Conservation (phyloP, 2,329 filamentous ascomycete genomes). For the Fusarium piperis region DNA sequence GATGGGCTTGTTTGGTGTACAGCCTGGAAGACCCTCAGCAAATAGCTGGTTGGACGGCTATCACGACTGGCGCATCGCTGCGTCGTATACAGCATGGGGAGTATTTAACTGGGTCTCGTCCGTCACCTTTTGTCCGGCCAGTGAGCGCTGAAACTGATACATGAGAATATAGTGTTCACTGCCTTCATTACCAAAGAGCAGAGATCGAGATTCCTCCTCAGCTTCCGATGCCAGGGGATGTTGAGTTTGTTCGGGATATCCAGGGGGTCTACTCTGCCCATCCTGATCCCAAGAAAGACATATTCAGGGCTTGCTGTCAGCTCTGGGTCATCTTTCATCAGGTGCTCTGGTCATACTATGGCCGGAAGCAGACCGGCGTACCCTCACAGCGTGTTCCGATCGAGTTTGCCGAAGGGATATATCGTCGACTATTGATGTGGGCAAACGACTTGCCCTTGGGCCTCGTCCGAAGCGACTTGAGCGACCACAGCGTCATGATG, state of each 20-base stretch:
- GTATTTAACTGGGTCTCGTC: constrained; percentile 40
- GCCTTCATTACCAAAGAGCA: constrained; percentile 1
- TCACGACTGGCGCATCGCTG: not conserved
- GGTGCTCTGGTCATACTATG: constrained; percentile 1
- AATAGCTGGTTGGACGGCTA: not conserved
- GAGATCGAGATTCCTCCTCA: not conserved
- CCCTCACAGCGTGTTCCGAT: not conserved
- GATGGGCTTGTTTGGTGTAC: not conserved
- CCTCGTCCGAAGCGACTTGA: not conserved
- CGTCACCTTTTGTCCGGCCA: constrained; percentile 2
- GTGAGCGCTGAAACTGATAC: not conserved
- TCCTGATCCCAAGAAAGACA: not conserved
- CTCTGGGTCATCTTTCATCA: not conserved
- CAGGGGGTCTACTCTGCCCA: not conserved
- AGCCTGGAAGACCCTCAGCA: not conserved
- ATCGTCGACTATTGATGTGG: not conserved
- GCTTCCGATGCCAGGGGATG: not conserved
- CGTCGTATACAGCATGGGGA: constrained; percentile 46
- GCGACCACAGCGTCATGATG: constrained; percentile 41
- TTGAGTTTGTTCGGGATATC: not conserved
- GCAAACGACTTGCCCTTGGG: not conserved
- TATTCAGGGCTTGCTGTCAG: not conserved
- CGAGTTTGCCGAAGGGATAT: not conserved
- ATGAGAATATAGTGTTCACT: constrained; percentile 39
- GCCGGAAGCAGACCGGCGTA: not conserved